These are phyloP conservation scores for Bonia amplexicaulis DNA, from an alignment of 176 grass and related monocot genomes.

Conservation along the genomic window DNA sequence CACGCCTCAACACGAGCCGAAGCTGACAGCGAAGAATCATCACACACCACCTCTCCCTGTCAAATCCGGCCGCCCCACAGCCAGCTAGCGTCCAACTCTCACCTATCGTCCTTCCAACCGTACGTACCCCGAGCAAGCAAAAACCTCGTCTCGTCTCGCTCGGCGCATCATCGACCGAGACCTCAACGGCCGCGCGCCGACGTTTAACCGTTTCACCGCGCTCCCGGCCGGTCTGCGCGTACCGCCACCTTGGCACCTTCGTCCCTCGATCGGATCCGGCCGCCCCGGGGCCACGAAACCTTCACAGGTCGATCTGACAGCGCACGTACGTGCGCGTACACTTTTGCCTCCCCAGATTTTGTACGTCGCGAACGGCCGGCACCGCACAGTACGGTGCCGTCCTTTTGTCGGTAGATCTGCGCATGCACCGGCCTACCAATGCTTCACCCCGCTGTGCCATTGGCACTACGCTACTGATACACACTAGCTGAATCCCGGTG, in stretches of 20 bases:
- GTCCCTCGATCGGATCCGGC: background rate
- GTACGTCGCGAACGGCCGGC: background rate
- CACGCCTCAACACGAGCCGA: background rate
- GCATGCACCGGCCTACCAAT: background rate
- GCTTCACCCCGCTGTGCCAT: background rate
- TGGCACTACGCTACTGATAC: background rate
- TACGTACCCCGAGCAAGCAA: background rate
- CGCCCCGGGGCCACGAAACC: background rate
- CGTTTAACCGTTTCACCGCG: background rate
- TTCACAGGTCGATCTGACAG: background rate
- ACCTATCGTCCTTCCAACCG: background rate
- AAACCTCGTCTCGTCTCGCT: background rate
- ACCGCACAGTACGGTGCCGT: background rate
- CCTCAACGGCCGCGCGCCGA: background rate
- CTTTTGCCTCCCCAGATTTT: background rate
- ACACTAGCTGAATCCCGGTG: too few relatives aligned
- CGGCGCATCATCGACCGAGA: background rate
- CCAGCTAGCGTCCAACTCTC: background rate
- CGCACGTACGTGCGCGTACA: background rate
- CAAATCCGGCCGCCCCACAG: background rate
- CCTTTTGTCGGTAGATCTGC: background rate
- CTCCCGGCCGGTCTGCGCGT: background rate
- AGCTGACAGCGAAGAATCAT: background rate
- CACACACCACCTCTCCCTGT: background rate
- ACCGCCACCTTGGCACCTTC: too few relatives aligned